Percentiles rank a stretch among this genome's conserved stretches.
Evolutionary conservation across 768 basidiomycete genomes (phyloP).

Genomic region (Boletus patriciae): DNA sequence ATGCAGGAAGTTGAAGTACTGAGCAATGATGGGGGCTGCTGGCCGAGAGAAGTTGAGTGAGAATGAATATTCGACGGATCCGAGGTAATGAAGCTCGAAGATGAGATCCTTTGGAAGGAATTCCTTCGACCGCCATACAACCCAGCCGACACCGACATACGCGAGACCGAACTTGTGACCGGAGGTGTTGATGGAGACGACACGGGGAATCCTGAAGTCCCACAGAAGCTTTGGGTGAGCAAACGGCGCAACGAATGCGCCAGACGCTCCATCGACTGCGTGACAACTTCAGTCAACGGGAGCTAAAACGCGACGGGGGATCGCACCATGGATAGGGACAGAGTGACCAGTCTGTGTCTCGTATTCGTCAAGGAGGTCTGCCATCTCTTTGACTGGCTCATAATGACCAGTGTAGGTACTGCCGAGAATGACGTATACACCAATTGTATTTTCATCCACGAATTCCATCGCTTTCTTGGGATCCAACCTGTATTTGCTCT

Average conservation of each 20-base stretch:
- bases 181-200: conserved; percentile 59
- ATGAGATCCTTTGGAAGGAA: conserved; percentile 68
- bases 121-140: conserved; percentile 58
- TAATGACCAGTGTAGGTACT: conserved; percentile 60
- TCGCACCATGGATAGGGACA: conserved; percentile 43
- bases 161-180: conserved; percentile 62
- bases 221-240: conserved; percentile 51
- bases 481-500: conserved; percentile 77
- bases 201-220: conserved; percentile 62
- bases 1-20: conserved; percentile 65
- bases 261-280: conserved; percentile 57
- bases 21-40: conserved; percentile 59
- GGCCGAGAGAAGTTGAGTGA: conserved; percentile 63
- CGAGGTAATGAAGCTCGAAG: conserved; percentile 57
- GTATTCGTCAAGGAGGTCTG: conserved; percentile 64
- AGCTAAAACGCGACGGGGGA: conserved; percentile 25
- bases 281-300: conserved; percentile 3
- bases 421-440: conserved; percentile 60
- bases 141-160: conserved; percentile 63
- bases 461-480: conserved; percentile 62
- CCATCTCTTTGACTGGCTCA: conserved; percentile 86
- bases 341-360: conserved; percentile 45
- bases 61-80: conserved; percentile 72
- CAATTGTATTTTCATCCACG: conserved; percentile 73
- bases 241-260: conserved; percentile 65